Evolutionary conservation across 2,329 filamentous ascomycete genomes (phyloP), one percentile per base, ranked within the genome.

Genomic region (Penicillium digitatum): DNA sequence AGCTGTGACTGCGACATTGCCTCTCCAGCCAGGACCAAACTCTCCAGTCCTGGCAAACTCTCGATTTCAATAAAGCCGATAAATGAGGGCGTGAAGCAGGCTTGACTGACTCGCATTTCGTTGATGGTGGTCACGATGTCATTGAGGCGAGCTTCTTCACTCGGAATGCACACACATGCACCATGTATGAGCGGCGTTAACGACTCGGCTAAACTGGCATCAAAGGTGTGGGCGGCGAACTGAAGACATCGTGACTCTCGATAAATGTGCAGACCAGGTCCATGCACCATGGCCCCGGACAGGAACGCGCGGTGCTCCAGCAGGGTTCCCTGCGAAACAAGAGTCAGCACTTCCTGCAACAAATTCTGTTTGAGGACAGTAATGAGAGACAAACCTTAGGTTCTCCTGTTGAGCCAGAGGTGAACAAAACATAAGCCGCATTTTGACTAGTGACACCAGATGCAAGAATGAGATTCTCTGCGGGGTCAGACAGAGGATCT

Each of bases 231-330:
- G 3, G 80, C 79, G 0, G 80, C 82, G 49, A 82, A 78, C 57
- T 83, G 80, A 64, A 86, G 76, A 5, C 84, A 79, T 5, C 87
- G 76, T 14, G 82, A 82, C 0, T 78, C 69, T 0, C 75, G 68
- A 29, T 76, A 73, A 24, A 87, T 77, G 22, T 50, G 51, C 34
- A 85, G 71, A 0, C 77, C 76, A 0, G 76, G 69, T 0, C 78
- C 82, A 63, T 86, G 82, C 0, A 76, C 77, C 9, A 78, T 68
- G 26, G 83, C 78, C 3, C 79, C 76, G 0, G 84, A 82, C 1
- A 83, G 79, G 14, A 85, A 77, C 0, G 84, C 80, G 0, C 74
- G 73, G 62, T 89, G 87, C 11, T 81, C 82, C 57, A 87, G 81
- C 46, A 86, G 79, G n/a, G 86, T 81, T 3, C 84, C 86, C 73